phyloP scores from a whole-genome alignment of 1,284 basidiomycete species.

The Pyrrhoderma lamaoense region DNA sequence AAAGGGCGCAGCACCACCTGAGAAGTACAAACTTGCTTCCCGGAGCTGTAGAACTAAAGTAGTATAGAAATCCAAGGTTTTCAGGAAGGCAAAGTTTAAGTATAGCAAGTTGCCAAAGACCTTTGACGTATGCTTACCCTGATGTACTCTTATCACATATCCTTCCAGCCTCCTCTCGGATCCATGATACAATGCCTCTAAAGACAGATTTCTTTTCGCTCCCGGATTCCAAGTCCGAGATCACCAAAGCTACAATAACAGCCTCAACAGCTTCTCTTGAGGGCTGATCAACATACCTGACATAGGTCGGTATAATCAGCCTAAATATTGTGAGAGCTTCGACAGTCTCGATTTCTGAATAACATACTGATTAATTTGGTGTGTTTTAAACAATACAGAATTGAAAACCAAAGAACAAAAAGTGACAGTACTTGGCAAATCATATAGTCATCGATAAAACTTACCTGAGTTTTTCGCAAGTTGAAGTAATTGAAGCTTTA shows the following conservation, averaged over 20 bases:
- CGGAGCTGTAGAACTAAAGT: constrained; percentile 46
- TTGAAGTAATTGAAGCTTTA: constrained; percentile 53
- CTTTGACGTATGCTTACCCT: constrained; percentile 31
- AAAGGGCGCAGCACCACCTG: constrained; percentile 66
- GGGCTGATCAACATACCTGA: constrained; percentile 64
- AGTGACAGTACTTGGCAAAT: no score
- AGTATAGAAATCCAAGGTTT: constrained; percentile 39
- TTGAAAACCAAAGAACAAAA: no score
- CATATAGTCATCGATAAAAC: constrained; percentile 20
- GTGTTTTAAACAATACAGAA: no score
- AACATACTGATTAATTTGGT: no score
- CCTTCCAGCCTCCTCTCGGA: constrained; percentile 11
- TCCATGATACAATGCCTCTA: constrained; percentile 8
- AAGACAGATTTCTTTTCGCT: constrained; percentile 22
- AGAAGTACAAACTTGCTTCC: constrained; percentile 65
- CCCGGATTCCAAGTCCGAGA: constrained; percentile 35
- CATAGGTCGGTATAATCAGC: constrained; percentile 66
- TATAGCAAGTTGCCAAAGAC: constrained; percentile 60
- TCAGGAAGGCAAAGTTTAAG: constrained; percentile 46
- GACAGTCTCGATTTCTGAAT: constrained; percentile 51
- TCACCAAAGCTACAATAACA: constrained; percentile 27
- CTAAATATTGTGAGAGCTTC: constrained; percentile 69
- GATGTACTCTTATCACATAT: constrained; percentile 39
- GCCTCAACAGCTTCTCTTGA: constrained; percentile 67
- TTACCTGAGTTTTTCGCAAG: constrained; percentile 54